Percentiles rank a stretch among this genome's conserved stretches.
Evolutionary conservation across 2,329 filamentous ascomycete genomes (phyloP).

Genomic region (Claviceps pusilla): DNA sequence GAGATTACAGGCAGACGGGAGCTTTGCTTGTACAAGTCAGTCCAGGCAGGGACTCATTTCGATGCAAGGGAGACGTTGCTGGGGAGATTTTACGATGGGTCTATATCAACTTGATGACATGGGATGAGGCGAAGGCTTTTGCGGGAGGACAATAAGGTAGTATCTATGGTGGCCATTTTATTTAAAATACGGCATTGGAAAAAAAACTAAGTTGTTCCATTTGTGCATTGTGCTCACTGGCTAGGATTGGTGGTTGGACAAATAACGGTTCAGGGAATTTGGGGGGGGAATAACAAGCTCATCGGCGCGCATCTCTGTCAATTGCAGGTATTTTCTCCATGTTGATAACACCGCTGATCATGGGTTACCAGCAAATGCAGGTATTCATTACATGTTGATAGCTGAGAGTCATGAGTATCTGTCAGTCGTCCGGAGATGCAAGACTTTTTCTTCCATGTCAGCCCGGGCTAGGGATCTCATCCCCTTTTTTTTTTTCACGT

Average conservation of each 20-base stretch:
- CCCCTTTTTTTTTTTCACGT: not conserved
- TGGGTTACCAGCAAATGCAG: too few species aligned
- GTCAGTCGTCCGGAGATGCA: not conserved
- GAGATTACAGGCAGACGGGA: not conserved
- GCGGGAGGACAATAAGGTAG: not conserved
- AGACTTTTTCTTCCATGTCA: not conserved
- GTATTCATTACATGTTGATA: not conserved
- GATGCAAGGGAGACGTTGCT: constrained; percentile 1
- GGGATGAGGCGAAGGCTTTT: constrained; percentile 2
- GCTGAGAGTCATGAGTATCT: not conserved
- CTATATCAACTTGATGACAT: constrained; percentile 5
- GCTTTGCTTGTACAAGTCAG: not conserved
- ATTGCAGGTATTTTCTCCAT: not conserved
- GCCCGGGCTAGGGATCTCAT: not conserved
- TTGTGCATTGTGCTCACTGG: not conserved
- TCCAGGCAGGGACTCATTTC: constrained; percentile 1
- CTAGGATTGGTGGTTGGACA: not conserved
- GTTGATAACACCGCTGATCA: not conserved
- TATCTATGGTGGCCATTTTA: not conserved
- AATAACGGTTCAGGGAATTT: too few species aligned
- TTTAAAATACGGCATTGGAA: too few species aligned
- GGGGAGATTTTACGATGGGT: constrained; percentile 5
- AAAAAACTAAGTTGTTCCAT: not conserved
- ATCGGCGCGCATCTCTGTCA: too few species aligned
- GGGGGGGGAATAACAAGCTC: too few species aligned